Percentiles rank a stretch among this genome's conserved stretches.
phyloP scores from a whole-genome alignment of 192 early-diverging fungal species.

The Chytriomyces sp. region DNA sequence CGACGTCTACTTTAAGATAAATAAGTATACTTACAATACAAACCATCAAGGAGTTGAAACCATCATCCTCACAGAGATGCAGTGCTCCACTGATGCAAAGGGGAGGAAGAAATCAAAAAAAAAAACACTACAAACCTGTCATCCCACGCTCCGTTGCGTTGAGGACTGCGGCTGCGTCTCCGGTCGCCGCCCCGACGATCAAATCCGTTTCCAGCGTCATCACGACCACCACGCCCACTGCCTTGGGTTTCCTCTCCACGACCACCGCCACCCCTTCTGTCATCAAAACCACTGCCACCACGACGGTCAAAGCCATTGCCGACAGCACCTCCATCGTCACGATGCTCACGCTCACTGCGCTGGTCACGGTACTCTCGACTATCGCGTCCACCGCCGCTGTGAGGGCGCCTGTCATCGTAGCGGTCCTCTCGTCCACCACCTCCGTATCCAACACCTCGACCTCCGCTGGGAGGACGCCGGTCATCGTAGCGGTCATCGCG shows the following conservation, averaged over 20 bases:
- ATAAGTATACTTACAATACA: background rate
- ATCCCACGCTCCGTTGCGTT: background rate
- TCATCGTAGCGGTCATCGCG: conserved; percentile 24
- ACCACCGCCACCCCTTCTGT: conserved; percentile 25
- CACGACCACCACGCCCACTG: conserved; percentile 37
- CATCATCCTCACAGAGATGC: background rate
- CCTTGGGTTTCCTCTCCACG: conserved; percentile 12
- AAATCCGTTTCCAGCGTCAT: conserved; percentile 51
- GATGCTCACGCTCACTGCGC: background rate
- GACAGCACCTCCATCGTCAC: background rate
- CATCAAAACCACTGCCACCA: conserved; percentile 15
- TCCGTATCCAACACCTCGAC: conserved; percentile 33
- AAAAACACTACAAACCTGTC: background rate
- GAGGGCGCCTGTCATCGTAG: conserved; percentile 50
- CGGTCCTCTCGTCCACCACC: conserved; percentile 39
- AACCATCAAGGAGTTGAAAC: background rate
- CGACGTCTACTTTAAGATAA: background rate
- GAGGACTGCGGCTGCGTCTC: conserved; percentile 25
- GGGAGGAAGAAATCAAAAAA: conserved; percentile 4
- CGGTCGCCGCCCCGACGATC: conserved; percentile 44
- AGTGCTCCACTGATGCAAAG: background rate
- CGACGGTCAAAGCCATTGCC: conserved; percentile 16
- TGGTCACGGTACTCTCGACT: conserved; percentile 4
- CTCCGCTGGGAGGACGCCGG: conserved; percentile 27
- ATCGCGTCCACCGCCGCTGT: conserved; percentile 43